Base-by-base conservation (phyloP, 2,329 filamentous ascomycete species). In the Colletotrichum sp. region DNA sequence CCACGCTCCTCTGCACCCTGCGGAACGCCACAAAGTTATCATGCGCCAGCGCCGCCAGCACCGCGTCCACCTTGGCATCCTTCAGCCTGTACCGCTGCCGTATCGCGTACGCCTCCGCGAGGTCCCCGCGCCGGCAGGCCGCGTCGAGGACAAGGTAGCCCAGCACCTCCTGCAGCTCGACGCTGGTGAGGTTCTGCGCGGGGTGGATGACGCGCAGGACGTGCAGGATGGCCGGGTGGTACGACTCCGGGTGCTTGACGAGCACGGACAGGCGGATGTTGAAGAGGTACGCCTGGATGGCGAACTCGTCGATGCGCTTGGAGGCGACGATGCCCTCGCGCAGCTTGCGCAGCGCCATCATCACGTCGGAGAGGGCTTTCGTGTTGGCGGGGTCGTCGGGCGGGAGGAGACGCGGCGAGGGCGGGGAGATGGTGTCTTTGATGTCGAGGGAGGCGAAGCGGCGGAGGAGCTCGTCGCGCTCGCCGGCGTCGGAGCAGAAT, bases 241-340 rank as follows among this genome's bases (percentile, higher is more conserved):
- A 99, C 2, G 96, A 96, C 79, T 98, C 95, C 79, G 94, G 94
- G 80, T 98, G 93, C 78, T 93, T 92, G 73, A 94, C 92, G 39
- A 98, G 90, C 77, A 99, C 93, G 28, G 95, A 93, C 30, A 96
- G 89, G 71, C 96, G 94, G 80, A 98, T 95, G 80, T 95, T 95
- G 88, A 99, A 99, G 77, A 98, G 92, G 85, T 99, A 98, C 18
- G 93, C 95, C 79, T 96, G 93, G n/a, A 94, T 92, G 2, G 96
- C 93, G 84, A 99, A 99, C 69, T 91, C 88, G 82, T 98, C 95
- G 44, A 89, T 88, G 24, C 96, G 92, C 69, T 92, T 92, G 10
- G 94, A 93, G 15, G 95, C 95, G 4, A 98, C 92, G 64, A 99
- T 93, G 28, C 94, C 96, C 87, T 99, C 97, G 72, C 97, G 93